Base-by-base conservation (phyloP, 805 yeast genomes). In the Nakazawaea anatomiae region DNA sequence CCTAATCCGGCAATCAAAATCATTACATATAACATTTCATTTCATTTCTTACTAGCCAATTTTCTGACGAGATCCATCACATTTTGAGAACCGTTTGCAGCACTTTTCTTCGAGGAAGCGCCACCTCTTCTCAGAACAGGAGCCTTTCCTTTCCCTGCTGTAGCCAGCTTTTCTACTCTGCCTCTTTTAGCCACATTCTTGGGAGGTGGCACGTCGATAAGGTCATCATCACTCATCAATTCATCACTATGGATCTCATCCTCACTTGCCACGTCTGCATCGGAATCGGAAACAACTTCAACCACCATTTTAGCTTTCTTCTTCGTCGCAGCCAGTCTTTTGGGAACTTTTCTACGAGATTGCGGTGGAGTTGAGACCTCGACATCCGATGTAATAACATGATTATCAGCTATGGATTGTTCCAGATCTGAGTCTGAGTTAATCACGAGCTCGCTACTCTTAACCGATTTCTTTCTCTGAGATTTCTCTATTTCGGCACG, bases 151-250 rank as follows among this genome's bases (percentile, higher is more conserved):
- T 32, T 32, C 11, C 35, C 18, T 18, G 8, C 5, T 6, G 8
- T 30, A 12, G 27, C 29, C 34, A 10, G 11, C 31, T 29, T 45
- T n/a, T 28, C 10, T 14, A 30, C 38, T 25, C 28, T 45, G 7
- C 18, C 27, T 8, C 36, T 12, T 39, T 28, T 30, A 10, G 31
- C 39, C 27, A 32, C 40, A 34, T 6, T 14, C 32, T 42, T 46
- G 4, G 54, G 54, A n/a, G 44, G 51, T 6, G 54, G 48, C 2
- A 51, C 39, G 7, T 43, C 42, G 11, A 51, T 47, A 29, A 51
- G 10, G n/a, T 51, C 54, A 1, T 51, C 54, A 45, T 48, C 54
- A 41, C 42, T 48, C 35, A 43, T 42, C 29, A 44, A 27, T 8
- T 46, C 54, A 32, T 45, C 51, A 14, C 46, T 14, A 10, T 39